phyloP scores from a whole-genome alignment of 371 early-diverging fungal species.

The Lichtheimia corymbifera region DNA sequence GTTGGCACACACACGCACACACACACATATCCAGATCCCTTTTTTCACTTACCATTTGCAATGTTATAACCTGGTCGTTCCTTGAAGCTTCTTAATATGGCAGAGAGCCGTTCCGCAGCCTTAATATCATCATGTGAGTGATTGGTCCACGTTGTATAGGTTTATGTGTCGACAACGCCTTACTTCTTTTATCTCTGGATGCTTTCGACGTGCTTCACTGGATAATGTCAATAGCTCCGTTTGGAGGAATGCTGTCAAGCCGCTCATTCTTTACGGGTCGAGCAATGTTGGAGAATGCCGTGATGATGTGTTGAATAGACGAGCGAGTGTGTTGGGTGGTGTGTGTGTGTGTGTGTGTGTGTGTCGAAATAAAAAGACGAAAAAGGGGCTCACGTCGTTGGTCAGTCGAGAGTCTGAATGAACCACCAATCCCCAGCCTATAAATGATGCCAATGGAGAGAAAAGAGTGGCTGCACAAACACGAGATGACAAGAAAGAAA shows the following conservation, averaged over 20 bases:
- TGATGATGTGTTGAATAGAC: too few relatives aligned
- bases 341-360: too few relatives aligned
- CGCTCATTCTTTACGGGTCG: conserved; percentile 37
- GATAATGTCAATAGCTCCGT: conserved; percentile 87
- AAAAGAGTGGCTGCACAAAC: too few relatives aligned
- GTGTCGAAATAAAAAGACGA: too few relatives aligned
- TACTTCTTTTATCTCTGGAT: conserved; percentile 96
- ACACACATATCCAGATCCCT: neutral
- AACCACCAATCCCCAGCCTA: too few relatives aligned
- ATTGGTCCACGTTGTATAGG: neutral
- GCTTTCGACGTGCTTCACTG: conserved; percentile 85
- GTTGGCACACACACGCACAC: neutral
- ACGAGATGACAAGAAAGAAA: too few relatives aligned
- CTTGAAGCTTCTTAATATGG: conserved; percentile 59
- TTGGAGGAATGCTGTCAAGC: conserved; percentile 72
- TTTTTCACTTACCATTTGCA: conserved; percentile 42
- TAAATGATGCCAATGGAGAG: too few relatives aligned
- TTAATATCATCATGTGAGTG: conserved; percentile 9
- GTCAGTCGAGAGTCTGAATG: too few relatives aligned
- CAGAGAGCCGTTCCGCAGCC: conserved; percentile 65
- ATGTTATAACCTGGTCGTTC: conserved; percentile 59
- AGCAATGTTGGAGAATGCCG: too few relatives aligned
- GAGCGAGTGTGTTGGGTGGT: too few relatives aligned
- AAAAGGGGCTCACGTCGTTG: too few relatives aligned
- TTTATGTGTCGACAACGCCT: neutral